Base-by-base conservation (phyloP, 106 monocot genomes). In the Triglochin maritima region DNA sequence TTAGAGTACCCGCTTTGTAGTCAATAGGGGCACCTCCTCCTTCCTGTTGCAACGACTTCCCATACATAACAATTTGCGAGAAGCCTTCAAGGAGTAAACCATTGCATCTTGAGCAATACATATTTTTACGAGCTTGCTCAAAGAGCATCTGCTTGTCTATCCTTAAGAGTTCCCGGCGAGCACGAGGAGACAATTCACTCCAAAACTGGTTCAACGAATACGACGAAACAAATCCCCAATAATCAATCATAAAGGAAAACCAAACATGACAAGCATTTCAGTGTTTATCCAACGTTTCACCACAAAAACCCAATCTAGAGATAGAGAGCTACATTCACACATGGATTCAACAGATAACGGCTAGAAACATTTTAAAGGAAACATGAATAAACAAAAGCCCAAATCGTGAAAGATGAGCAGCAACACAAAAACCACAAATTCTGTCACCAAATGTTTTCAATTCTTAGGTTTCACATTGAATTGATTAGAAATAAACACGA, bases 101-200 rank as follows among this genome's bases (percentile, higher is more conserved):
- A 77, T 96, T 90, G 84, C 96, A 96, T 67, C 96, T 81, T 2
- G 96, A 96, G 47, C 96, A 96, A 72, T 96, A 96, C 6, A 96
- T 85, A 49, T 96, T 91, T 76, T 86, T 96, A 4, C 96, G 79
- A 49, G 82, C 90, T 69, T 86, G 87, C 72, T 96, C 96, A 72
- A 85, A 86, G 50, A 96, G 68, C 41, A 85, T 79, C 60, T 96
- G 96, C 71, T 96, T 96, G 77, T 96, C 96, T 49, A 96, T 80
- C 68, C 79, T 81, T 60, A 96, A 68, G 17, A 96, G 85, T 50
- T 79, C 76, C 47, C 76, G 77, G n/a, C 90, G 83, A 3, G 79
- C 79, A 13, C 80, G 78, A 59, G 51, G 71, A 15, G 87, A 76
- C 74, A 96, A 69, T 56, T 88, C 85, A 47, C 64, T 78, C 96